Conservation (phyloP, 2,329 filamentous ascomycete species). For the Bimuria novae-zelandiae region DNA sequence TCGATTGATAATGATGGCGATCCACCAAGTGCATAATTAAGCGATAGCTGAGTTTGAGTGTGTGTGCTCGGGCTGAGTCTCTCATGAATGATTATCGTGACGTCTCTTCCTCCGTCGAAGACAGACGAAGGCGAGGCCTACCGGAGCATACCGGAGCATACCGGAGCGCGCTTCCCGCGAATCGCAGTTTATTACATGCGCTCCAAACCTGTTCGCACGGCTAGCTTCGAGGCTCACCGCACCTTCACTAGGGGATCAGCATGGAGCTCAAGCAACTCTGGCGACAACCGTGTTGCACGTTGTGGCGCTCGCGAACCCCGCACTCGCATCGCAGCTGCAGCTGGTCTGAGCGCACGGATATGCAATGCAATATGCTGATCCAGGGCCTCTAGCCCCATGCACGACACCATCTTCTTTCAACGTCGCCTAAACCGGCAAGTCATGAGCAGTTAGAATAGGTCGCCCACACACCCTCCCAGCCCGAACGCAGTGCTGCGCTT, state of each 20-base stretch:
- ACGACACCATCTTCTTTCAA: slow-evolving; percentile 11
- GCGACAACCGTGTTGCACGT: slow-evolving; percentile 6
- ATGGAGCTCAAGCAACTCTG: background rate
- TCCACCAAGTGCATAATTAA: too few species aligned
- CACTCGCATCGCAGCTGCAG: slow-evolving; percentile 9
- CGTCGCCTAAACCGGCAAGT: slow-evolving; percentile 8
- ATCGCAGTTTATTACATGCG: background rate
- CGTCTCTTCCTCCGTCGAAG: background rate
- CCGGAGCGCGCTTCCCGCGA: slow-evolving; percentile 11
- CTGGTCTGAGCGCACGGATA: slow-evolving; percentile 8
- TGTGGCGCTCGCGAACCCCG: slow-evolving; percentile 8
- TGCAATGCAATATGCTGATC: slow-evolving; percentile 10
- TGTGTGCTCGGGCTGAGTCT: background rate
- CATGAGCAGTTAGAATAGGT: background rate
- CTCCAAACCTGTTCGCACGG: background rate
- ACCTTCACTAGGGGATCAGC: too few species aligned
- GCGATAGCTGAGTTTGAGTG: background rate
- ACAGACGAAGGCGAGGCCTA: too few species aligned
- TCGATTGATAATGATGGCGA: background rate
- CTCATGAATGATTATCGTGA: background rate
- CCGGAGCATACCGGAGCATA: too few species aligned
- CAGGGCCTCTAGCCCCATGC: slow-evolving; percentile 7
- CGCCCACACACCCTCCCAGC: slow-evolving; percentile 4
- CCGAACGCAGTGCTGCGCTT: background rate
- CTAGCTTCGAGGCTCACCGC: too few species aligned